A percentile compares a stretch with the other conserved stretches of the same genome.
These are phyloP conservation scores for Rhizopogon sp. DNA, from an alignment of 768 basidiomycete genomes.

Conservation along the genomic window DNA sequence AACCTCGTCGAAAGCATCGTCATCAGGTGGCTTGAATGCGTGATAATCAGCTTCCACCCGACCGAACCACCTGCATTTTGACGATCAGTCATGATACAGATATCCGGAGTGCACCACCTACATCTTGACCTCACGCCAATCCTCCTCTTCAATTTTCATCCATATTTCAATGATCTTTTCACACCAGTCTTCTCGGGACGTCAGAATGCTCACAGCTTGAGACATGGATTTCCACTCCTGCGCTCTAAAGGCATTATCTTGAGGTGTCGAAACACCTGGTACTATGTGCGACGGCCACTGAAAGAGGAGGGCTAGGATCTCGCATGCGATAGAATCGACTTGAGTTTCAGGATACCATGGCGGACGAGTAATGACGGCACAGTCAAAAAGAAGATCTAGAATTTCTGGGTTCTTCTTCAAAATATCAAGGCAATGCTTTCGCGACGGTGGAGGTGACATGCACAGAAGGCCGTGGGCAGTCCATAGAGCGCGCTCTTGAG, in stretches of 20 bases:
- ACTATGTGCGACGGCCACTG: conserved; percentile 14
- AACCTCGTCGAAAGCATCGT: conserved; percentile 7
- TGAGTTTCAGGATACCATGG: conserved; percentile 24
- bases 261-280: conserved; percentile 17
- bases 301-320: conserved; percentile 21
- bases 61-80: conserved; percentile 8
- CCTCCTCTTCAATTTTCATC: conserved; percentile 24
- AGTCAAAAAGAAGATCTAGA: conserved; percentile 18
- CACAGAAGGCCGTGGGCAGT: conserved; percentile 11
- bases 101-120: not conserved
- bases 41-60: conserved; percentile 12
- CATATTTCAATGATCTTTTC: conserved; percentile 21
- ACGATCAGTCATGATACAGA: not conserved
- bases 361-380: conserved; percentile 18
- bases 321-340: conserved; percentile 17
- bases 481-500: conserved; percentile 11
- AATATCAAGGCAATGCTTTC: conserved; percentile 11
- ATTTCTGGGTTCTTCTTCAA: conserved; percentile 14
- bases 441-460: conserved; percentile 3
- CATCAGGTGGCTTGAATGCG: conserved; percentile 8
- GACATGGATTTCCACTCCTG: conserved; percentile 20
- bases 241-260: conserved; percentile 6
- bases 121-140: conserved; percentile 13
- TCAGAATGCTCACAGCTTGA: conserved; percentile 17
- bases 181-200: conserved; percentile 21